A percentile compares a stretch with the other conserved stretches of the same genome.
phyloP scores from a whole-genome alignment of 495 filamentous ascomycete genomes.

The Terfezia claveryi region DNA sequence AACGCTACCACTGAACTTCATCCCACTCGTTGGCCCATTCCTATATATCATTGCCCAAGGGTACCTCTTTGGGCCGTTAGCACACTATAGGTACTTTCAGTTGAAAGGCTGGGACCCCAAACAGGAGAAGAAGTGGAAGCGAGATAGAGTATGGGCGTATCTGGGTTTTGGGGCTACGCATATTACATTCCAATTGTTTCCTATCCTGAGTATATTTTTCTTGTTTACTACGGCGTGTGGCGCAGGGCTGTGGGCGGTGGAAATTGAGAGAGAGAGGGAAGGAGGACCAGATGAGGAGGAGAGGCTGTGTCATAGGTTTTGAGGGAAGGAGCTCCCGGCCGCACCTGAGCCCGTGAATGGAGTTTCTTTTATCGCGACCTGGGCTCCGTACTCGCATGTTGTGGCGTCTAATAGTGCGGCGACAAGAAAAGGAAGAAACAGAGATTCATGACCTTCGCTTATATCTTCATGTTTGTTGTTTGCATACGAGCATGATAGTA shows the following conservation, averaged over 20 bases:
- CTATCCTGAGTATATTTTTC: conserved; percentile 62
- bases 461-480: too few species aligned
- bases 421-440: too few species aligned
- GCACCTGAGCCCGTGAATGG: too few species aligned
- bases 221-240: conserved; percentile 66
- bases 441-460: too few species aligned
- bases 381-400: too few species aligned
- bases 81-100: conserved; percentile 61
- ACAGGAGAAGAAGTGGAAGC: conserved; percentile 41
- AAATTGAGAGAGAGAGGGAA: conserved; percentile 36
- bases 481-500: too few species aligned
- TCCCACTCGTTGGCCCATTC: conserved; percentile 68
- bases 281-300: conserved; percentile 10
- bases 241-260: conserved; percentile 81
- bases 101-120: conserved; percentile 53
- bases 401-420: too few species aligned
- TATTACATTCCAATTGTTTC: conserved; percentile 48
- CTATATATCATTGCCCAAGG: conserved; percentile 51
- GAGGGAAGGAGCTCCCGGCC: not conserved
- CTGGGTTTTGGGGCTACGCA: conserved; percentile 33
- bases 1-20: conserved; percentile 77
- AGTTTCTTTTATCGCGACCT: too few species aligned
- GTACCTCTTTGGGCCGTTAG: conserved; percentile 33
- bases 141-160: conserved; percentile 55
- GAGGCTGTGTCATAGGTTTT: conserved; percentile 6